Base-by-base conservation (phyloP, 305 asterid species). In the Fraxinus floribunda region DNA sequence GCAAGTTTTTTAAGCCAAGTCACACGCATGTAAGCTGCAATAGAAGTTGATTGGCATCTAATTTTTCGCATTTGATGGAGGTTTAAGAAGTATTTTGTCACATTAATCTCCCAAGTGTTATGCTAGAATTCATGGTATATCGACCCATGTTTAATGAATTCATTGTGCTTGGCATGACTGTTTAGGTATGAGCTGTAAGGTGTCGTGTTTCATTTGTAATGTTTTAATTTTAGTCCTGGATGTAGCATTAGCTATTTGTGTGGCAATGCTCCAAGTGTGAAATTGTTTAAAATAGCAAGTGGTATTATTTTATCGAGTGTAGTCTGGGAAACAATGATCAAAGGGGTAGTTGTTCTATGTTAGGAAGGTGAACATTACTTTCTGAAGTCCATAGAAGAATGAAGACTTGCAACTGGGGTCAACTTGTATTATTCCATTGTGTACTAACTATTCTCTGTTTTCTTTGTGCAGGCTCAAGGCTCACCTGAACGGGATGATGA, bases 401-500 rank as follows among this genome's bases (percentile, higher is more conserved):
- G 76, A n/a, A 32, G 44, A 72, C 11, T 32, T 35, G 76, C 44
- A 72, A 32, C 76, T 34, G 46, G 46, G 44, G 24, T 34, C 24
- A 16, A 32, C 38, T 38, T 26, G 41, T 49, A 46, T 16, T 46
- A 15, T 81, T 60, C 34, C 52, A 4, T 78, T 41, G 10, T 77
- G 71, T 81, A 60, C 81, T 80, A 62, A 74, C 79, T 66, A 68
- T 81, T 72, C 13, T 79, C 66, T 60, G 39, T 85, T 81, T 83
- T 77, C 80, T 81, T 62, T 55, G 46, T 88, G 93, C 97, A 96
- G 99, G 91, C 91, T 79, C 98, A 86, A 38, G 98, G 93, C 79
- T 91, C 99, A 29, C 89, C 87, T 78, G 98, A 94, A 86, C 92
- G 94, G 55, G 97, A 91, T 87, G 99, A 94, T 89, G 99, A 93